phyloP scores from a whole-genome alignment of 2,329 filamentous ascomycete genomes.

The Thielaviopsis ethacetica region DNA sequence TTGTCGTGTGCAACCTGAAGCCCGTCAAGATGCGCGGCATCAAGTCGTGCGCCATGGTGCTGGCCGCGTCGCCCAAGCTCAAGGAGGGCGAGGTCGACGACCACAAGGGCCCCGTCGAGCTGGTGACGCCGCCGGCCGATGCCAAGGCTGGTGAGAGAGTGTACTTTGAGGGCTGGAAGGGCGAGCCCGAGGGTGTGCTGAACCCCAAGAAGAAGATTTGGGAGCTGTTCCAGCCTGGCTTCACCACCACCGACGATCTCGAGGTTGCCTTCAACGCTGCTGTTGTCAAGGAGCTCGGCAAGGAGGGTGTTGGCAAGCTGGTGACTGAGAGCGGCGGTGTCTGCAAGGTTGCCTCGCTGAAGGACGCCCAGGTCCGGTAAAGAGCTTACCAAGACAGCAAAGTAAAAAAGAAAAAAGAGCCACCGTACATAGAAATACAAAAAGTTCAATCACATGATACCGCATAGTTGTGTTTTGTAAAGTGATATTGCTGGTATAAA shows the following conservation, averaged over 20 bases:
- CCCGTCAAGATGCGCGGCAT: conserved; percentile 95
- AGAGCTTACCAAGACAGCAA: not conserved
- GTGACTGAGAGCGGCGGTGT: conserved; percentile 62
- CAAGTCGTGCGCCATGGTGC: conserved; percentile 70
- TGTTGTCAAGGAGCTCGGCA: conserved; percentile 59
- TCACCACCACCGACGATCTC: conserved; percentile 68
- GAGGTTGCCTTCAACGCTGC: conserved; percentile 77
- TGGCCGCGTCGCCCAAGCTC: conserved; percentile 75
- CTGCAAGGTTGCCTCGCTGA: conserved; percentile 70
- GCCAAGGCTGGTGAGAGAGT: conserved; percentile 74
- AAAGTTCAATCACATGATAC: not conserved
- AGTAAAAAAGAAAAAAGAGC: not conserved
- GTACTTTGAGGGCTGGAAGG: conserved; percentile 87
- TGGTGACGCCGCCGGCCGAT: conserved; percentile 67
- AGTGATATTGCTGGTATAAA: no score
- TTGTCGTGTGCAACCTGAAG: conserved; percentile 95
- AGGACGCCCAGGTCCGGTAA: conserved; percentile 70
- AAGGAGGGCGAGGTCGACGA: conserved; percentile 71
- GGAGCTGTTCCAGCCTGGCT: conserved; percentile 92
- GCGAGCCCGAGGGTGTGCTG: conserved; percentile 78
- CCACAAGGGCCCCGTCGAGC: conserved; percentile 81
- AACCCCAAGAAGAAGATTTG: conserved; percentile 99
- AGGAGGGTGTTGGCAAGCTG: conserved; percentile 50
- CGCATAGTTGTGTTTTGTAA: no score
- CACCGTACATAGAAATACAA: not conserved